Evolutionary conservation across 2,329 filamentous ascomycete genomes (phyloP), one percentile per base, ranked within the genome.

Genomic region (Arthrobotrys megalospora): DNA sequence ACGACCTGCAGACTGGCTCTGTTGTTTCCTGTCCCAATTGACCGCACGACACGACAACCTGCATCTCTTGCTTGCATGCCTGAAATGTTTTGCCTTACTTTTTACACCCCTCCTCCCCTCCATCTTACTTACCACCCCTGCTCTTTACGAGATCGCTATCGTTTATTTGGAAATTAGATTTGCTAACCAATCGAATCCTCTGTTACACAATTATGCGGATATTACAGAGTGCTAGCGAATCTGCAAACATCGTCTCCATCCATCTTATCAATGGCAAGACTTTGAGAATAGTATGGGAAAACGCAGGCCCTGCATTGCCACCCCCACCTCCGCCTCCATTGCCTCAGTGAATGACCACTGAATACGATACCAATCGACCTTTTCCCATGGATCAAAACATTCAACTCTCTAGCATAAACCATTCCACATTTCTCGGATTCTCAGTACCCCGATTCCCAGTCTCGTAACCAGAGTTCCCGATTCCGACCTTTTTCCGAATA

Each of bases 241-340:
- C 76, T 53, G 76, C 76, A 41, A 79, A 79, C 45, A 79, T 79
- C 34, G 69, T 79, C 16, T 79, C 76, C 24, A 79, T 79, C 64
- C 76, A 79, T 58, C 68, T 79, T 21, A 79, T 79, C 48, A 79
- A 79, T 28, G 76, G 76, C 45, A 79, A 79, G 24, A 79, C 76
- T n/a, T 65, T 79, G 62, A 68, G 76, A 50, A 79, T 79, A 68
- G 76, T 79, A 65, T 79, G 76, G 76, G 76, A 79, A 63, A 79
- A 79, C 38, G 76, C 76, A 34, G 76, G 76, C 53, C 76, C 76
- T 43, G 67, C 75, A 48, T 43, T 72, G 55, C 75, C 60, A 43
- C 75, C 75, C 45, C 75, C 75, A 50, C 75, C 75, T 28, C 75
- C 75, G 6, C 75, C 75, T 41, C 75, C 75, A 72, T 43, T 78